Evolutionary conservation across 805 yeast genomes (phyloP), one percentile per base, ranked within the genome.

Genomic region (Saturnispora sekii): DNA sequence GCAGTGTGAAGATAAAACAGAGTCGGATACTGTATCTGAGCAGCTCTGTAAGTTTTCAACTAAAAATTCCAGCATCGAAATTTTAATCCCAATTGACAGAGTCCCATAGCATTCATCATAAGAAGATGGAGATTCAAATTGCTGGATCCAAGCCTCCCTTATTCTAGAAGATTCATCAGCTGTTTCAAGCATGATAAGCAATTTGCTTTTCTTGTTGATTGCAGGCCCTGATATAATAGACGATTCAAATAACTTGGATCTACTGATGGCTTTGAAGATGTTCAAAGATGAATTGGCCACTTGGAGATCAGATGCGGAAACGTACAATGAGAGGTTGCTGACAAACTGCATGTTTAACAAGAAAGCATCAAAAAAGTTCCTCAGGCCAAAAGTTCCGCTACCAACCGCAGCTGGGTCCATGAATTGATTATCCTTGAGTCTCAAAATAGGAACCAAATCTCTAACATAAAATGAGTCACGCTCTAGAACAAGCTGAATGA

Each of bases 101-200:
- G 32, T 16, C 10, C 11, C 36, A 31, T 18, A 8, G n/a, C 30
- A 32, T 6, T 66, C 62, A 7, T 65, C 60, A n/a, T 56, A 51
- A 1, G 63, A 61, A 34, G 72, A 67, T 7, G 53, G 66, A 5
- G 76, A 53, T 37, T 74, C 80, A 17, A 82, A 54, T 55, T 86
- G 95, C 35, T 77, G 74, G 35, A 85, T 77, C 48, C 88, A 79
- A 0, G 87, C 77, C 52, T 74, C 76, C 48, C 83, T 76, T 33
- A 90, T 83, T 51, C 89, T 72, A 2, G 73, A 66, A 0, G 95
- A 77, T 52, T 89, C 96, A 52, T 85, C 85, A 30, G 84, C 76
- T 12, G 88, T 81, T 53, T 81, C 83, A 43, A 84, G 71, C 33
- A 84, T 70, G 0, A 86, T 78, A 39, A 89, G 61, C 11, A 90